A percentile compares a stretch with the other conserved stretches of the same genome.
These are phyloP conservation scores for Arthrobotrys musiformis DNA, from an alignment of 2,329 filamentous ascomycete species.

Conservation along the genomic window DNA sequence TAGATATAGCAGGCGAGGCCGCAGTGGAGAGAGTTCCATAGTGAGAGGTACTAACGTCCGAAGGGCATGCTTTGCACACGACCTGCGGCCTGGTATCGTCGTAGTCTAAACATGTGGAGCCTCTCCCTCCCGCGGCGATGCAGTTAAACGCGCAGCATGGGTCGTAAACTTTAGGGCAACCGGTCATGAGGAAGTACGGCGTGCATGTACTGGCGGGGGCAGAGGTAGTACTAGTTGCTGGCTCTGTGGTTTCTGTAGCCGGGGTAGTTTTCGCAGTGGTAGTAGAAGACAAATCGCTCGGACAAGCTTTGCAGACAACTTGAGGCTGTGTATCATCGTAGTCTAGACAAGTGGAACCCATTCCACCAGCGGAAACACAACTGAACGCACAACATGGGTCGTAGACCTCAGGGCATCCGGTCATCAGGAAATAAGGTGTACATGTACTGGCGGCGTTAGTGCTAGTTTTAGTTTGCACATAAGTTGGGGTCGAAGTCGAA, in stretches of 20 bases:
- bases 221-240: not conserved
- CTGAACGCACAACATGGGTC: slow-evolving; percentile 32
- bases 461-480: too few species aligned
- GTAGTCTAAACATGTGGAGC: slow-evolving; percentile 36
- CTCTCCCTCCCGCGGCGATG: slow-evolving; percentile 13
- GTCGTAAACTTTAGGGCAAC: slow-evolving; percentile 29
- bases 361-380: slow-evolving; percentile 13
- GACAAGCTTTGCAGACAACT: slow-evolving; percentile 14
- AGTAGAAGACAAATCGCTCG: too few species aligned
- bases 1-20: not conserved
- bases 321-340: slow-evolving; percentile 29
- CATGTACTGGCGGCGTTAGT: slow-evolving; percentile 3
- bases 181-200: slow-evolving; percentile 7
- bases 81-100: slow-evolving; percentile 33
- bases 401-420: slow-evolving; percentile 21
- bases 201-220: slow-evolving; percentile 16
- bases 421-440: slow-evolving; percentile 12
- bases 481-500: not conserved
- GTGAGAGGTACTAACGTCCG: not conserved
- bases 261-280: too few species aligned
- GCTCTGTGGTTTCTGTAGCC: too few species aligned
- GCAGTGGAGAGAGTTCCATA: not conserved
- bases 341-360: slow-evolving; percentile 30
- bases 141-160: slow-evolving; percentile 30
- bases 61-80: slow-evolving; percentile 5